Evolutionary conservation across 129 eudicot genomes (phyloP).

Genomic region (Centrapalus pauciflorus): DNA sequence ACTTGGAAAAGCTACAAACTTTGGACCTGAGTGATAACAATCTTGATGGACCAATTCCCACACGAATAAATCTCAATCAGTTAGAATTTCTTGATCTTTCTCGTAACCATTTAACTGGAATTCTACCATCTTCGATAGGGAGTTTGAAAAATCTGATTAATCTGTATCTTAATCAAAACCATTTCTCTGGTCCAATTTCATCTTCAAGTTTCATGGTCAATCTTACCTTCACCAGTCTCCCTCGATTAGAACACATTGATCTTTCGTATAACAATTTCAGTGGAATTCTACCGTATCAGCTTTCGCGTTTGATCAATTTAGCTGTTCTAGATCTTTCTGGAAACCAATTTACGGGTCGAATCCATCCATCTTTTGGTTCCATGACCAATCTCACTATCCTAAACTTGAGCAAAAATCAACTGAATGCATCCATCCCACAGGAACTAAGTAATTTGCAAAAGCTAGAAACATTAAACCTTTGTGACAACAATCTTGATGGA

Average conservation of each 20-base stretch:
- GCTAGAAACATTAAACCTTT: background rate
- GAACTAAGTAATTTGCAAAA: background rate
- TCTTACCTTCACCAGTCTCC: too few species aligned
- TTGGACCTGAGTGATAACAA: conserved; percentile 2
- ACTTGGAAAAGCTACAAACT: background rate
- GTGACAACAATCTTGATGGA: conserved; percentile 6
- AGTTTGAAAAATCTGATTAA: too few species aligned
- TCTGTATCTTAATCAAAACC: too few species aligned
- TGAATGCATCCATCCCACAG: conserved; percentile 7
- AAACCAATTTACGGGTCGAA: background rate
- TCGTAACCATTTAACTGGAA: too few species aligned
- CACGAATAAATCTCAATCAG: conserved; percentile 11
- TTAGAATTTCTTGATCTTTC: conserved; percentile 5
- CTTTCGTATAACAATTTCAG: background rate
- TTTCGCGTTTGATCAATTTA: background rate
- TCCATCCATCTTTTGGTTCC: conserved; percentile 13
- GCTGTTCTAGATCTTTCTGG: background rate
- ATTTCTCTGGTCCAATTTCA: too few species aligned
- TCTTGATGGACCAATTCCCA: conserved; percentile 12
- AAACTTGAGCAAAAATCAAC: background rate
- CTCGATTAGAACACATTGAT: too few species aligned
- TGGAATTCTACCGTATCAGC: conserved; percentile 4
- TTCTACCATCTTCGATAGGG: too few species aligned
- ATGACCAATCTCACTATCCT: background rate
- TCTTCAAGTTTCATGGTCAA: too few species aligned